Percentiles rank a stretch among this genome's conserved stretches.
Conservation (phyloP, 2,329 filamentous ascomycete species). For the Ophiostoma angusticollis region DNA sequence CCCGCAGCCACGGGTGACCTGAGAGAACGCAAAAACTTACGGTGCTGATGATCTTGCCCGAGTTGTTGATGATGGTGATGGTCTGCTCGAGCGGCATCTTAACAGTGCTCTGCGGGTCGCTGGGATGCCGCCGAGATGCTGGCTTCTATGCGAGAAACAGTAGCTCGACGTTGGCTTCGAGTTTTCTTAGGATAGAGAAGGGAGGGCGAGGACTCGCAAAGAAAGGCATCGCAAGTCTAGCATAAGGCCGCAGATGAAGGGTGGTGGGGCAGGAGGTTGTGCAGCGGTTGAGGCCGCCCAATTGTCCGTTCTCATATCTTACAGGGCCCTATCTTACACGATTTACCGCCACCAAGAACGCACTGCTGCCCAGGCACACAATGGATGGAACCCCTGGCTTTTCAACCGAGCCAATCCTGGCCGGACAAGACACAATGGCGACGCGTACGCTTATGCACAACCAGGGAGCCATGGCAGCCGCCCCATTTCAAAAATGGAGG, state of each 20-base stretch:
- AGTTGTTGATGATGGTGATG: constrained; percentile 80
- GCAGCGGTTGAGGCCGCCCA: neutral
- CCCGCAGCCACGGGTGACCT: neutral
- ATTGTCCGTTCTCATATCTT: no score
- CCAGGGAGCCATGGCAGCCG: neutral
- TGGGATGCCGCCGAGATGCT: neutral
- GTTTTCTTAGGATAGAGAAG: no score
- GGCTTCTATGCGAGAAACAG: neutral
- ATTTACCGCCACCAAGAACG: no score
- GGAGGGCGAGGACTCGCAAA: no score
- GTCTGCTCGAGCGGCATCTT: constrained; percentile 48
- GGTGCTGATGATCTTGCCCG: constrained; percentile 80
- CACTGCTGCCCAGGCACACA: no score
- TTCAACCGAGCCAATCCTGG: no score
- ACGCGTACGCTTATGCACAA: neutral
- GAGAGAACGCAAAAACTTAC: constrained; percentile 35
- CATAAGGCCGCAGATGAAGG: neutral
- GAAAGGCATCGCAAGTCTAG: no score
- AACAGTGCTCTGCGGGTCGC: neutral
- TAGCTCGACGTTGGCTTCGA: neutral
- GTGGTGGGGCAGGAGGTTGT: neutral
- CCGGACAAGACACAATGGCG: neutral
- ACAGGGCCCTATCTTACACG: no score
- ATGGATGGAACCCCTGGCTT: no score
- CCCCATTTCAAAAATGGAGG: neutral